These are phyloP conservation scores for Microsporum audouinii DNA, from an alignment of 2,329 filamentous ascomycete species.

Conservation along the genomic window DNA sequence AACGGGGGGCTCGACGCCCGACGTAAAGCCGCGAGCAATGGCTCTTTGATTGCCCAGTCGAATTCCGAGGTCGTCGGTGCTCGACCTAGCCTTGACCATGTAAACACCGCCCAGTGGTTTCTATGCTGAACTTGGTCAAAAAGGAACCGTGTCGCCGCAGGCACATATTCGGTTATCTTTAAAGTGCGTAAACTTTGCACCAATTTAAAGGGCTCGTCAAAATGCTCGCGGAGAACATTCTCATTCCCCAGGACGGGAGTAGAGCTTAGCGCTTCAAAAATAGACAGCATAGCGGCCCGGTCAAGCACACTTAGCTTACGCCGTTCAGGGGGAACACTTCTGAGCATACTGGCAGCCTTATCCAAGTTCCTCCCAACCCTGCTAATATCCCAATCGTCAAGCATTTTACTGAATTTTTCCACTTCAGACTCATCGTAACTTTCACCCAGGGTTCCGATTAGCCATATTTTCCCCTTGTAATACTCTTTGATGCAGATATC, in stretches of 20 bases:
- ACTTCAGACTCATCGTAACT: slow-evolving; percentile 38
- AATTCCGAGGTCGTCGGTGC: slow-evolving; percentile 62
- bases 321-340: slow-evolving; percentile 38
- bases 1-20: slow-evolving; percentile 47
- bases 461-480: slow-evolving; percentile 55
- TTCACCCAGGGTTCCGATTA: slow-evolving; percentile 53
- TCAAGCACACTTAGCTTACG: slow-evolving; percentile 43
- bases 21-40: slow-evolving; percentile 55
- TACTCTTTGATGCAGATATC: slow-evolving; percentile 62
- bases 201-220: slow-evolving; percentile 72
- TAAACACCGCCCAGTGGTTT: slow-evolving; percentile 54
- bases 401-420: slow-evolving; percentile 42
- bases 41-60: slow-evolving; percentile 72
- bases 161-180: slow-evolving; percentile 62
- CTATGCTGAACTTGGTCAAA: slow-evolving; percentile 60
- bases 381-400: slow-evolving; percentile 50
- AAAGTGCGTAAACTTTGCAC: slow-evolving; percentile 70
- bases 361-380: slow-evolving; percentile 50
- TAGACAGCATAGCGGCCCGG: slow-evolving; percentile 57
- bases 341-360: slow-evolving; percentile 46
- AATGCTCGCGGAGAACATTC: slow-evolving; percentile 45
- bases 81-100: slow-evolving; percentile 56
- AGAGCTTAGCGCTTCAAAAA: slow-evolving; percentile 83
- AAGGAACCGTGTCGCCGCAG: slow-evolving; percentile 73
- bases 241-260: slow-evolving; percentile 58